phyloP scores from a whole-genome alignment of 2,329 filamentous ascomycete species.

The Hypocrella siamensis region DNA sequence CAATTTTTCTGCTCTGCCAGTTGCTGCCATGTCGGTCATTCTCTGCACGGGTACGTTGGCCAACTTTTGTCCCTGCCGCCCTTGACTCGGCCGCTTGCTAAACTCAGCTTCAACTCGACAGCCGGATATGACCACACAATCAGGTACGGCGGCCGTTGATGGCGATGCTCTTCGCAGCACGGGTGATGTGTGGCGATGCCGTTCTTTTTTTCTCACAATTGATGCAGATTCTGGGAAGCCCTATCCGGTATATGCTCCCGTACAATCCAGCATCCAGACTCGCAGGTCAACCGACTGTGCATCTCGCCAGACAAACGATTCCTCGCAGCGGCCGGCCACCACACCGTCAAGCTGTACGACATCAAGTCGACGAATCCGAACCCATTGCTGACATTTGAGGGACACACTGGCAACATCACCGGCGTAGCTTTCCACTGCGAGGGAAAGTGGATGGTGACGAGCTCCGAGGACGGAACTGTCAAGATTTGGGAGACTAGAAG shows the following conservation, averaged over 20 bases:
- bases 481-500: constrained; percentile 40
- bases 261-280: constrained; percentile 95
- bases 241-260: constrained; percentile 94
- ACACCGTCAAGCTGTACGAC: constrained; percentile 94
- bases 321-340: constrained; percentile 63
- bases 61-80: too few species aligned
- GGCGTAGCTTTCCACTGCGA: constrained; percentile 97
- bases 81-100: constrained; percentile 8
- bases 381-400: constrained; percentile 83
- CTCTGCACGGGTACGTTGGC: constrained; percentile 38
- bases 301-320: constrained; percentile 97
- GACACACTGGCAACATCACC: constrained; percentile 90
- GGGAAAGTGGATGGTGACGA: constrained; percentile 99
- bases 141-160: constrained; percentile 19
- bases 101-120: constrained; percentile 13
- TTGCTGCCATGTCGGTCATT: constrained; percentile 40
- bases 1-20: neutral
- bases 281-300: constrained; percentile 93
- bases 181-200: neutral
- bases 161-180: neutral
- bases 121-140: constrained; percentile 50
- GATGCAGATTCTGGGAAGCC: constrained; percentile 83
- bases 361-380: constrained; percentile 98
- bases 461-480: constrained; percentile 75
- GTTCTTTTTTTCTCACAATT: constrained; percentile 5